Evolutionary conservation across 2,329 filamentous ascomycete species (phyloP).

Genomic region (Onygenales sp.): DNA sequence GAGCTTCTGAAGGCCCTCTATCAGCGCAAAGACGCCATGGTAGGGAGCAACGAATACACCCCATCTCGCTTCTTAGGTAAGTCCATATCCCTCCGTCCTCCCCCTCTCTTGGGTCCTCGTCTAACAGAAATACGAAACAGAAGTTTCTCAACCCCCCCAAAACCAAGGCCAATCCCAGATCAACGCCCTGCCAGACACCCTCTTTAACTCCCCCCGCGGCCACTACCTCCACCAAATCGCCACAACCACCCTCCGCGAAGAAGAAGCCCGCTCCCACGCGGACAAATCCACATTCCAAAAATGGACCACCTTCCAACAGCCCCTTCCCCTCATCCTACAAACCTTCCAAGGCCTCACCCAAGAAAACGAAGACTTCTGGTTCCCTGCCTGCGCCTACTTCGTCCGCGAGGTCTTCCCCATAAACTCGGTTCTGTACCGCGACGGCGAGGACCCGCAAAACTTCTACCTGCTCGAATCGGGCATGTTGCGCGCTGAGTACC

Average conservation of each 20-base stretch:
- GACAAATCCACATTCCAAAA: slow-evolving; percentile 41
- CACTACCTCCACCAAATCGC: slow-evolving; percentile 71
- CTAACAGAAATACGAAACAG: not conserved
- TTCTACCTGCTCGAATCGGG: slow-evolving; percentile 90
- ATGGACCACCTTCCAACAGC: slow-evolving; percentile 83
- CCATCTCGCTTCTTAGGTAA: slow-evolving; percentile 4
- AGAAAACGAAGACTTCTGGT: slow-evolving; percentile 94
- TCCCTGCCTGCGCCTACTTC: slow-evolving; percentile 68
- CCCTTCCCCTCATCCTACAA: slow-evolving; percentile 82
- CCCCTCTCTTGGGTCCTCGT: not conserved
- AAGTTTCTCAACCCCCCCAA: not conserved
- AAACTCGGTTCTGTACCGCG: slow-evolving; percentile 66
- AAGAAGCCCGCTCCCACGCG: slow-evolving; percentile 40
- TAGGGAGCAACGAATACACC: slow-evolving; percentile 11
- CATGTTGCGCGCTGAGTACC: slow-evolving; percentile 81
- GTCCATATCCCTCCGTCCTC: not conserved
- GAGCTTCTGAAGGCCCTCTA: slow-evolving; percentile 78
- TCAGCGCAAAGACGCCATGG: slow-evolving; percentile 50
- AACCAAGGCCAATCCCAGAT: too few species aligned
- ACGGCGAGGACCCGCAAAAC: slow-evolving; percentile 65
- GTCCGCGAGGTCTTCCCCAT: slow-evolving; percentile 54
- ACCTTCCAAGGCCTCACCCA: slow-evolving; percentile 84
- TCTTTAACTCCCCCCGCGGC: slow-evolving; percentile 68
- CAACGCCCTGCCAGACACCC: slow-evolving; percentile 33
- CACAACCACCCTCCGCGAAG: slow-evolving; percentile 60